Base-by-base conservation (phyloP, 305 asterid genomes). In the Fraxinus sp. region DNA sequence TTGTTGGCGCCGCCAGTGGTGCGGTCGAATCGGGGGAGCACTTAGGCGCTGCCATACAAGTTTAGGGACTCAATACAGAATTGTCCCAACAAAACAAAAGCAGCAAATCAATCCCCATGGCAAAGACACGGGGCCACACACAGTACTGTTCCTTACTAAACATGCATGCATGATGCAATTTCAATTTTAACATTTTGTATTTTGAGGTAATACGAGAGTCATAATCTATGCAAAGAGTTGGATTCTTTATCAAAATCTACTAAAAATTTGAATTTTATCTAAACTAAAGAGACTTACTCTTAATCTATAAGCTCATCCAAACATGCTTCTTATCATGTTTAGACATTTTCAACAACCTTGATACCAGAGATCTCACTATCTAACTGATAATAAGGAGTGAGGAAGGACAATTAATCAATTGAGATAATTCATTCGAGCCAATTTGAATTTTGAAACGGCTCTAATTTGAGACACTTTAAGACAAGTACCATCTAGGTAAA, bases 1-100 rank as follows among this genome's bases (percentile, higher is more conserved):
- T 79, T 76, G 85, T 88, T 41, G 49, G 49, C 14, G 4, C 49
- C 49, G 14, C 49, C 49, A 41, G 49, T 85, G 82, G 88, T 79
- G 81, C 86, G 90, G 55, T 86, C 90, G 81, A 84, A 83, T 10
- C 77, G 87, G 83, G 88, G 83, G 76, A 85, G 91, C 59, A 73
- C 89, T 52, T 82, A 84, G 85, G 89, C 89, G 84, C 78, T 89
- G 89, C 90, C 90, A 76, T 85, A 83, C 81, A 87, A 87, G 84
- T 85, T 62, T 2, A 35, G 80, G n/a, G 90, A 87, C 81, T 87
- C 90, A 9, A 80, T 87, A 74, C 68, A 77, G 90, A 85, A 64
- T 83, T 80, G 6, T 36, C 78, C 46, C 87, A 86, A 16, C 79
- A 80, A 37, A 78, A 22, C 87, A 80, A 52, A 83, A 83, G 41